Evolutionary conservation across 1,139 yeast genomes (phyloP).

Genomic region (Diutina catenulata): DNA sequence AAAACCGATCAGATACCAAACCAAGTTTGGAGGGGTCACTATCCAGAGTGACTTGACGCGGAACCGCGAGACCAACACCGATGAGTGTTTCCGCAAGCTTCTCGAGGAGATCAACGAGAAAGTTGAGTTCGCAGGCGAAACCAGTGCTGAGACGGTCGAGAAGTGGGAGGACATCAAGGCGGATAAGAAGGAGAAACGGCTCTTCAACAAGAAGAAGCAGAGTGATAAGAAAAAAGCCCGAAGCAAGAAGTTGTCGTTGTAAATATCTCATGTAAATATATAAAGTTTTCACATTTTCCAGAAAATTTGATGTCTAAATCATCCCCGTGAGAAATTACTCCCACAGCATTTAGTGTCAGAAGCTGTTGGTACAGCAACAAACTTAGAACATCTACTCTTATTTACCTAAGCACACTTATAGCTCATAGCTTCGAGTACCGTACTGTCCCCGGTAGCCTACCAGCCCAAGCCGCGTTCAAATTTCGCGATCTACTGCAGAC

Average conservation of each 20-base stretch:
- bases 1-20: constrained; percentile 40
- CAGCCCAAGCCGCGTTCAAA: too few relatives aligned
- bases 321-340: too few relatives aligned
- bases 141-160: constrained; percentile 31
- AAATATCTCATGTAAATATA: background rate
- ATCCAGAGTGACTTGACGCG: constrained; percentile 54
- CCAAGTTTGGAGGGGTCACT: constrained; percentile 44
- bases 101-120: constrained; percentile 36
- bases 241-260: constrained; percentile 18
- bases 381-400: too few relatives aligned
- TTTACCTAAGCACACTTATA: too few relatives aligned
- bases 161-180: constrained; percentile 46
- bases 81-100: constrained; percentile 50
- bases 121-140: constrained; percentile 40
- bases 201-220: constrained; percentile 38
- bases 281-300: background rate
- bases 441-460: too few relatives aligned
- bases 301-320: too few relatives aligned
- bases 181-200: constrained; percentile 35
- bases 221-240: constrained; percentile 47
- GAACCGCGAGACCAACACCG: constrained; percentile 45
- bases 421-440: too few relatives aligned
- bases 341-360: too few relatives aligned
- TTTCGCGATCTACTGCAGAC: too few relatives aligned
- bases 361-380: too few relatives aligned